Percentiles rank a stretch among this genome's conserved stretches.
Conservation (phyloP, 2,329 filamentous ascomycete species). For the Diplocarpon rosae region DNA sequence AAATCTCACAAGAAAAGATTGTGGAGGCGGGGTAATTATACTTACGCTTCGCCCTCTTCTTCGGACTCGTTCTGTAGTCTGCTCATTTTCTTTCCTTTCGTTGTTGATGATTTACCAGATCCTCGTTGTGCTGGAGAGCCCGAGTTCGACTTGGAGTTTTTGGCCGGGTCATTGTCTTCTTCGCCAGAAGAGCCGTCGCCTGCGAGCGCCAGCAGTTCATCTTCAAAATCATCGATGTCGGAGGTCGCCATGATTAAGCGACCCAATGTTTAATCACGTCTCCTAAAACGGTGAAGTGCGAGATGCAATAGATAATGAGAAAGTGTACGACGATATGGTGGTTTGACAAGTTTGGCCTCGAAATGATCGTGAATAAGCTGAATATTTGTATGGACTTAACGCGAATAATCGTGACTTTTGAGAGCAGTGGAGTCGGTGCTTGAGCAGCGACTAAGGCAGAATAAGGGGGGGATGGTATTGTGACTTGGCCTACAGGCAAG, state of each 20-base stretch:
- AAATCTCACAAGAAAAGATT: neutral
- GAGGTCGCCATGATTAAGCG: constrained; percentile 58
- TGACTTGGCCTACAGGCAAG: neutral
- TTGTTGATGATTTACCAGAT: constrained; percentile 30
- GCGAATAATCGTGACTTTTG: neutral
- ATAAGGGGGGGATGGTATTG: constrained; percentile 1
- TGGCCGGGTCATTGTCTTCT: constrained; percentile 38
- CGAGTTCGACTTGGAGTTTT: constrained; percentile 43
- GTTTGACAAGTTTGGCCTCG: no score
- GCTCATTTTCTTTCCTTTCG: constrained; percentile 38
- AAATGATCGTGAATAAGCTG: neutral
- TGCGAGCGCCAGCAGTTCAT: constrained; percentile 85
- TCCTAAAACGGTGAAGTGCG: neutral
- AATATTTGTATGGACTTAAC: neutral
- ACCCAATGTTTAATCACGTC: neutral
- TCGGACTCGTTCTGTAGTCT: constrained; percentile 49
- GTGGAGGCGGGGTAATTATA: neutral
- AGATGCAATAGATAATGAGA: neutral
- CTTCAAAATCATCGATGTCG: constrained; percentile 51
- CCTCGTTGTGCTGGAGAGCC: constrained; percentile 37
- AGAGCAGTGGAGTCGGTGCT: neutral
- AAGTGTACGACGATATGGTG: neutral
- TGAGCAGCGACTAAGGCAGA: neutral
- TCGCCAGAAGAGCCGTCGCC: constrained; percentile 57
- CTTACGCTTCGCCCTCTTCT: constrained; percentile 78